phyloP scores from a whole-genome alignment of 2,329 filamentous ascomycete species.

The Cladosporium sphaerospermum region DNA sequence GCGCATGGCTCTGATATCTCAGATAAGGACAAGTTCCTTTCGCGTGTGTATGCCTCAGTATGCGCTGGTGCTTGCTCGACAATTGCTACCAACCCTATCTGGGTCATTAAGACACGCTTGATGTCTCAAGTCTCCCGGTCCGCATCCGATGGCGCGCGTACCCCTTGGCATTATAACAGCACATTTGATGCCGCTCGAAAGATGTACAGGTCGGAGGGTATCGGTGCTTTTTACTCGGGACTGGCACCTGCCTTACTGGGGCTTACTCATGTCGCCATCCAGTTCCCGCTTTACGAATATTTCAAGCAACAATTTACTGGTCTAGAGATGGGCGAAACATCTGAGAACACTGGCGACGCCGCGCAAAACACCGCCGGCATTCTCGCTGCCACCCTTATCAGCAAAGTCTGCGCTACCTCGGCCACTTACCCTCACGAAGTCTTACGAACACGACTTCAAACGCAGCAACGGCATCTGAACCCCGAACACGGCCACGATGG shows the following conservation, averaged over 20 bases:
- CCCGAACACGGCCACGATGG: slow-evolving; percentile 43
- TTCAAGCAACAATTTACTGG: slow-evolving; percentile 89
- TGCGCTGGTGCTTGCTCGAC: slow-evolving; percentile 89
- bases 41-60: slow-evolving; percentile 85
- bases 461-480: slow-evolving; percentile 66
- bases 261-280: slow-evolving; percentile 89
- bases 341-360: slow-evolving; percentile 45
- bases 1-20: slow-evolving; percentile 39
- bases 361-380: slow-evolving; percentile 71
- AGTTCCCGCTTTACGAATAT: slow-evolving; percentile 93
- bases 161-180: slow-evolving; percentile 85
- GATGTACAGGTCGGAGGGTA: slow-evolving; percentile 88
- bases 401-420: slow-evolving; percentile 89
- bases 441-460: slow-evolving; percentile 86
- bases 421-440: slow-evolving; percentile 98
- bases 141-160: slow-evolving; percentile 49
- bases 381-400: slow-evolving; percentile 80
- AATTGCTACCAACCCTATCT: slow-evolving; percentile 92
- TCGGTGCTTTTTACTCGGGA: slow-evolving; percentile 90
- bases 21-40: slow-evolving; percentile 60
- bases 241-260: slow-evolving; percentile 87
- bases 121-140: slow-evolving; percentile 79
- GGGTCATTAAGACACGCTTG: slow-evolving; percentile 97
- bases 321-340: slow-evolving; percentile 70
- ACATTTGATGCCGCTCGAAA: slow-evolving; percentile 89